Conservation (phyloP, 805 yeast species). For the Vanderwaltozyma verrucispora region DNA sequence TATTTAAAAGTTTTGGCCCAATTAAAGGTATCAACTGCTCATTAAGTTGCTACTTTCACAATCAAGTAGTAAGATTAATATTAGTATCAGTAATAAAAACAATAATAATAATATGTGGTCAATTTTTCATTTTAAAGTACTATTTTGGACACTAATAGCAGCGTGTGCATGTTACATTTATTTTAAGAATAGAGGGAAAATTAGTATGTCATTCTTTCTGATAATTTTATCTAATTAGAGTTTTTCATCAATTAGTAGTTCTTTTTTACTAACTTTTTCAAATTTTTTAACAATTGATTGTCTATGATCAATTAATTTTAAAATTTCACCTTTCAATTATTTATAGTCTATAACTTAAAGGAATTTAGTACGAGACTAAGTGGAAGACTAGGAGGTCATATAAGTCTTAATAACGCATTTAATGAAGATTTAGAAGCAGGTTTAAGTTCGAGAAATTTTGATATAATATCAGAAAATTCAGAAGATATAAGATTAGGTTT, state of each 20-base stretch:
- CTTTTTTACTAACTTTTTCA: no score
- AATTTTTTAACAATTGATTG: no score
- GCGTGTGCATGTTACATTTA: no score
- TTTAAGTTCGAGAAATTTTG: slow-evolving; percentile 47
- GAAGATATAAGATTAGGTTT: slow-evolving; percentile 55
- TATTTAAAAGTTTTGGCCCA: no score
- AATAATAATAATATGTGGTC: no score
- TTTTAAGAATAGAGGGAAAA: background rate
- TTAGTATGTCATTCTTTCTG: background rate
- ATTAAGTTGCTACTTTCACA: no score
- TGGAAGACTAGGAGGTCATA: slow-evolving; percentile 20
- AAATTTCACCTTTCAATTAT: background rate
- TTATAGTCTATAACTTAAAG: background rate
- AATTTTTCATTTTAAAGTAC: background rate
- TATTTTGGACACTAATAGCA: background rate
- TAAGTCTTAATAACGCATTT: slow-evolving; percentile 26
- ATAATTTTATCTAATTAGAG: background rate
- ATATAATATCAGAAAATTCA: slow-evolving; percentile 37
- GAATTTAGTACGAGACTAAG: slow-evolving; percentile 13
- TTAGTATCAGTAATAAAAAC: no score
- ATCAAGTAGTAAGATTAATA: no score
- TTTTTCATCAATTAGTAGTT: no score
- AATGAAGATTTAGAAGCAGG: slow-evolving; percentile 47
- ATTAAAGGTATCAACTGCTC: no score
- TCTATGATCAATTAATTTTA: no score